phyloP scores from a whole-genome alignment of 306 rosid species.

The Trichosanthes truncata region DNA sequence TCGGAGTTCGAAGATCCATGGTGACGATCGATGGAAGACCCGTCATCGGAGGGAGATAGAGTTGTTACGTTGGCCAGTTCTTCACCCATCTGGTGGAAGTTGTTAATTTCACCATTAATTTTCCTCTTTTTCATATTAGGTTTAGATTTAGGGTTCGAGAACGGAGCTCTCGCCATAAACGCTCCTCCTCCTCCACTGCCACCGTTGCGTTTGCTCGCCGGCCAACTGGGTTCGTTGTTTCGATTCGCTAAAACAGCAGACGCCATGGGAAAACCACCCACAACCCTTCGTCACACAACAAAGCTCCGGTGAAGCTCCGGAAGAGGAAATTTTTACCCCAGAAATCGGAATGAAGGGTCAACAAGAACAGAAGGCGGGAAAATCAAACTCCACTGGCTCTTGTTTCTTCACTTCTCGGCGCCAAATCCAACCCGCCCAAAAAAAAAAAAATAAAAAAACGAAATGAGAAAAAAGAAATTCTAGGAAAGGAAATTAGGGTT shows the following conservation, averaged over 20 bases:
- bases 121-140: constrained; percentile 42
- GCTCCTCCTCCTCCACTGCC: constrained; percentile 42
- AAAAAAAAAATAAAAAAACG: not conserved
- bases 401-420: constrained; percentile 23
- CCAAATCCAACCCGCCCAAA: not conserved
- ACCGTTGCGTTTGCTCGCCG: constrained; percentile 45
- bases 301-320: constrained; percentile 34
- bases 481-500: constrained; percentile 21
- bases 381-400: not conserved
- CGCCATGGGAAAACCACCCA: constrained; percentile 34
- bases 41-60: constrained; percentile 73
- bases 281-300: constrained; percentile 16
- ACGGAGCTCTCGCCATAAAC: constrained; percentile 83
- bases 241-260: constrained; percentile 75
- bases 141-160: constrained; percentile 52
- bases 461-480: not conserved
- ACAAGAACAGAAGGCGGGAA: constrained; percentile 4
- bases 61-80: constrained; percentile 35
- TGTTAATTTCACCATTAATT: constrained; percentile 20
- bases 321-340: constrained; percentile 25
- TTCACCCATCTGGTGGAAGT: constrained; percentile 24
- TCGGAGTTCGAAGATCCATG: constrained; percentile 31
- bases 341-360: constrained; percentile 28
- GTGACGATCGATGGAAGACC: constrained; percentile 66
- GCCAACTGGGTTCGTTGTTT: constrained; percentile 63